These are phyloP conservation scores for Aphanoascus verrucosus DNA, from an alignment of 2,329 filamentous ascomycete genomes.

Conservation along the genomic window DNA sequence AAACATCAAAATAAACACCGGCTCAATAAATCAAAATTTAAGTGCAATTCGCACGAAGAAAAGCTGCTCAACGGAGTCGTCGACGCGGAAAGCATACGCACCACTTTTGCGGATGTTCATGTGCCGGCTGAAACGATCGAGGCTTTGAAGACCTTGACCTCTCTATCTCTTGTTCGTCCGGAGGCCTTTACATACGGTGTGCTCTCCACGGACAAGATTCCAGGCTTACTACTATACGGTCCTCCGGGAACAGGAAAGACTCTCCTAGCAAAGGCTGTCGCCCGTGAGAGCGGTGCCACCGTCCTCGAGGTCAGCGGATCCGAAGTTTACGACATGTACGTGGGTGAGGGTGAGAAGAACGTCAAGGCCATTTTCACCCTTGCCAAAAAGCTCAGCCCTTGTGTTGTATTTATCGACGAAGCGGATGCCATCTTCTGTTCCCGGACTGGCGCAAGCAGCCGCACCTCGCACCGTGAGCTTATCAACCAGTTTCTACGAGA, in stretches of 20 bases:
- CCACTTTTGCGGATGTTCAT: constrained; percentile 79
- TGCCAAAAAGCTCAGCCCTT: constrained; percentile 81
- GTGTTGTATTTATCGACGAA: constrained; percentile 94
- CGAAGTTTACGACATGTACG: constrained; percentile 90
- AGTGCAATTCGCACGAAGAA: constrained; percentile 67
- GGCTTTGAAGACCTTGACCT: constrained; percentile 78
- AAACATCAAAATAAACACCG: constrained; percentile 30
- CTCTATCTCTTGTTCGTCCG: constrained; percentile 72
- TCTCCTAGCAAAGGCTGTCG: constrained; percentile 53
- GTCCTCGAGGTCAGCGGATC: constrained; percentile 79
- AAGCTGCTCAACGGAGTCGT: constrained; percentile 72
- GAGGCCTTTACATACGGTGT: constrained; percentile 97
- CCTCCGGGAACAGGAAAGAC: constrained; percentile 62
- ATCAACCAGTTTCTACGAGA: constrained; percentile 96
- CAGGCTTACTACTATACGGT: constrained; percentile 77
- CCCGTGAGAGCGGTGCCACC: constrained; percentile 55
- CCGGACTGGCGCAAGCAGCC: constrained; percentile 51
- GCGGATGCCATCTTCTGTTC: constrained; percentile 84
- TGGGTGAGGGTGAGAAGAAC: constrained; percentile 94
- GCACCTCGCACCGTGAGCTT: constrained; percentile 69
- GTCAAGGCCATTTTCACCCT: constrained; percentile 83
- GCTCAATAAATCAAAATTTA: constrained; percentile 44
- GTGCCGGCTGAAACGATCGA: constrained; percentile 73
- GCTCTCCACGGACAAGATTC: constrained; percentile 78
- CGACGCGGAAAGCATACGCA: constrained; percentile 68